Base-by-base conservation (phyloP, 345 rosid species). In the Combretum micranthum region DNA sequence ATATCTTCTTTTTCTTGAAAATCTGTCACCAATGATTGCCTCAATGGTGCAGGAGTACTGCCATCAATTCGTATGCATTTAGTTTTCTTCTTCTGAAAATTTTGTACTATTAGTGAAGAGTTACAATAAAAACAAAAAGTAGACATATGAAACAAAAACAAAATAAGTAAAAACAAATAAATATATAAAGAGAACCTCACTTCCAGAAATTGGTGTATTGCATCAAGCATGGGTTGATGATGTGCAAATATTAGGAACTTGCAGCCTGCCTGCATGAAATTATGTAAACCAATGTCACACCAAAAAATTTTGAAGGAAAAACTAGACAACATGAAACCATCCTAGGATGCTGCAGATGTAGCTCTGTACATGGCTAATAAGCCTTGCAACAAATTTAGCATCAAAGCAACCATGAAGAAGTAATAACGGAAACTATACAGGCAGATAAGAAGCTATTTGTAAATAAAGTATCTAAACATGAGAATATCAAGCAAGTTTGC, bases 221-320 rank as follows among this genome's bases (percentile, higher is more conserved):
- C 75, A 20, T 86, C 86, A 59, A 88, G 85, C 98, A 91, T 91
- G 56, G 85, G 70, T 59, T 66, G 86, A 68, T 92, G 98, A 69
- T 88, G 96, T 1, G 96, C 97, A 85, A 87, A 91, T 59, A 87
- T 77, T 23, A 91, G 77, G 80, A 91, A 91, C 73, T 91, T 91
- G 87, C 97, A 91, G 63, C 83, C 90, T 48, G 96, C 98, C 98
- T 91, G 90, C 75, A 80, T 52, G 26, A 51, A 70, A 49, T 44
- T 56, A 39, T 17, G 55, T 47, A 32, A 51, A 61, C 13, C 52
- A 56, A 26, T n/a, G 7, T 5, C 54, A 44, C 48, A 51, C 15
- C 18, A 54, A 44, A 42, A 54, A 11, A 17, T 54, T 43, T 39
- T 25, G 10, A 56, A 18, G 32, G 47, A 20, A 20, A 57, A 15